Base-by-base conservation (phyloP, 208 protist species). In the Leishmania gerbilli region DNA sequence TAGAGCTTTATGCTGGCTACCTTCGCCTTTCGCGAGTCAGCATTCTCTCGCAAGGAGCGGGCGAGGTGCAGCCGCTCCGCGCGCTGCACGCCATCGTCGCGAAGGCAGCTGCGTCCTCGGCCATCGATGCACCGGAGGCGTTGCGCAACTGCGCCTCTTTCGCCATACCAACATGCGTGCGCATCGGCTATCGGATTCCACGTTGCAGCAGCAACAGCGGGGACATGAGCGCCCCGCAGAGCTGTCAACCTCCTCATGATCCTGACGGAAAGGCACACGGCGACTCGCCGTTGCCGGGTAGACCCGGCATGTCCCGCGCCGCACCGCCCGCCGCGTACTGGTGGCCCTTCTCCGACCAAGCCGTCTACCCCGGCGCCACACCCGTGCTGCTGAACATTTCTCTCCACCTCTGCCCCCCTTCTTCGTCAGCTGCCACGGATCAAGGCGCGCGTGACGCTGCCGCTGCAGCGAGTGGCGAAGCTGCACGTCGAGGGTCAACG, bases 281-380 rank as follows among this genome's bases (percentile, higher is more conserved):
- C 31, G 72, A 24, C 71, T 21, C 13, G 71, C 45, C 27, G 11
- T 24, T 55, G 13, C 47, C 9, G 13, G 27, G 45, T 24, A 8
- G 11, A 47, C 31, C 71, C 31, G 71, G 71, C n/a, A 37, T 19
- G n/a, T n/a, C 68, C 17, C 67, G 40, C 4, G 56, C 6, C 11
- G 47, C 60, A 11, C 21, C 0, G 15, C 74, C 65, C 19, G 51
- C 27, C n/a, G n/a, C 77, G 42, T 98, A 97, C 80, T 89, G 95
- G 74, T 99, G 98, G 98, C 98, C 98, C n/a, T 98, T 96, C 79
- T 98, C 98, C 80, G 84, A 93, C 47, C 95, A 98, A 86, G 88
- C 92, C 45, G 68, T 97, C 65, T 99, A 97, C 84, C 84, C 93
- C 62, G 88, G 88, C 6, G 84, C 79, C 68, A 56, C 89, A 47